Conservation (phyloP, 371 early-diverging fungal genomes). For the Mucor plumbeus region DNA sequence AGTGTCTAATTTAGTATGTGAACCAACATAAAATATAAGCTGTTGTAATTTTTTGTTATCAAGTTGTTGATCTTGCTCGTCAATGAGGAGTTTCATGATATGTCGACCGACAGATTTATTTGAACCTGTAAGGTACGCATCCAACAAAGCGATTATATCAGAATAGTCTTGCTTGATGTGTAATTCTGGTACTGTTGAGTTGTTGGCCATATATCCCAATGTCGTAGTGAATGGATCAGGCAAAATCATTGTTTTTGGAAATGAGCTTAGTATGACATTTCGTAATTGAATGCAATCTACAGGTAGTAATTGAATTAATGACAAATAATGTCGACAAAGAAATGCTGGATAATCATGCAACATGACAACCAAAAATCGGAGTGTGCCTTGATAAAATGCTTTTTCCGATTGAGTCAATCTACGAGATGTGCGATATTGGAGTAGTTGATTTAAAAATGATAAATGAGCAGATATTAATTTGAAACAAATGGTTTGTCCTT, state of each 20-base stretch:
- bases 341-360: slow-evolving; percentile 98
- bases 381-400: slow-evolving; percentile 86
- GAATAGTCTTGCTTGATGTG: neutral
- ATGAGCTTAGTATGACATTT: slow-evolving; percentile 92
- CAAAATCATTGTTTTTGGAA: slow-evolving; percentile 91
- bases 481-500: slow-evolving; percentile 87
- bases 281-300: slow-evolving; percentile 91
- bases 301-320: slow-evolving; percentile 91
- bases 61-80: neutral
- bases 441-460: slow-evolving; percentile 82
- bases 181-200: slow-evolving; percentile 2
- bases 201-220: slow-evolving; percentile 29
- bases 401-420: slow-evolving; percentile 13
- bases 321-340: slow-evolving; percentile 88
- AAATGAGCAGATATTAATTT: slow-evolving; percentile 80
- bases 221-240: slow-evolving; percentile 96
- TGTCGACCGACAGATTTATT: slow-evolving; percentile 1
- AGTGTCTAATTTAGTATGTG: slow-evolving; percentile 29
- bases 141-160: slow-evolving; percentile 9
- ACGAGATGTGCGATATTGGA: slow-evolving; percentile 59
- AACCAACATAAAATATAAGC: slow-evolving; percentile 39
- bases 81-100: slow-evolving; percentile 8
- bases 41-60: slow-evolving; percentile 14
- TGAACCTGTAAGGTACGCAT: slow-evolving; percentile 8
- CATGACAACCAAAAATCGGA: slow-evolving; percentile 88